phyloP scores from a whole-genome alignment of 371 early-diverging fungal species.

The Syncephalis plumigaleata region DNA sequence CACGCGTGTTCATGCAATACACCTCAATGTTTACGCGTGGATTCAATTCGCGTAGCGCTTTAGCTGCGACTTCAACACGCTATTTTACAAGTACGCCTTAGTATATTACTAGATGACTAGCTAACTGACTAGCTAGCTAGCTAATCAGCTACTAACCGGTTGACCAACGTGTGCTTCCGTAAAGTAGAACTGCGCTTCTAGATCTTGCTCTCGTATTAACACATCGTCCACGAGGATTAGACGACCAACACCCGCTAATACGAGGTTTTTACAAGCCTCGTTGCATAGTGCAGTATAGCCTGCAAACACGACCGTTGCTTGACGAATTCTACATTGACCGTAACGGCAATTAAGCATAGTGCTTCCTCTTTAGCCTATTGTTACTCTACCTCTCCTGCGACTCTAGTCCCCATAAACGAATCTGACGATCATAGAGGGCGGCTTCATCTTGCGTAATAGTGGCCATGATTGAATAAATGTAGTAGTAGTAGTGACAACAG shows the following conservation, averaged over 20 bases:
- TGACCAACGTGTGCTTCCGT: slow-evolving; percentile 35
- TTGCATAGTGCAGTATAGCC: slow-evolving; percentile 45
- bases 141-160: slow-evolving; percentile 47
- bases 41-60: slow-evolving; percentile 36
- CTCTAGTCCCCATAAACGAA: slow-evolving; percentile 87
- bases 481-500: too few species aligned
- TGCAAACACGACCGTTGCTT: slow-evolving; percentile 47
- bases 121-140: too few species aligned
- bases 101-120: not conserved
- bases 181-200: slow-evolving; percentile 72
- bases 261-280: slow-evolving; percentile 82
- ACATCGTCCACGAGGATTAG: slow-evolving; percentile 48
- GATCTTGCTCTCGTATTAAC: slow-evolving; percentile 33
- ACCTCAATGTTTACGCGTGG: slow-evolving; percentile 49
- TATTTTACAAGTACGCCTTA: slow-evolving; percentile 8
- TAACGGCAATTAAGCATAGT: not conserved
- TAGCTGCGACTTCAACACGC: slow-evolving; percentile 40
- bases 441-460: slow-evolving; percentile 51
- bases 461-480: too few species aligned
- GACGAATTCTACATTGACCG: slow-evolving; percentile 61
- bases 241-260: slow-evolving; percentile 70
- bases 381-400: slow-evolving; percentile 61
- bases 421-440: slow-evolving; percentile 87
- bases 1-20: slow-evolving; percentile 20
- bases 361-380: not conserved